These are phyloP conservation scores for Sporothrix brunneoviolacea DNA, from an alignment of 2,329 filamentous ascomycete species.

Conservation along the genomic window DNA sequence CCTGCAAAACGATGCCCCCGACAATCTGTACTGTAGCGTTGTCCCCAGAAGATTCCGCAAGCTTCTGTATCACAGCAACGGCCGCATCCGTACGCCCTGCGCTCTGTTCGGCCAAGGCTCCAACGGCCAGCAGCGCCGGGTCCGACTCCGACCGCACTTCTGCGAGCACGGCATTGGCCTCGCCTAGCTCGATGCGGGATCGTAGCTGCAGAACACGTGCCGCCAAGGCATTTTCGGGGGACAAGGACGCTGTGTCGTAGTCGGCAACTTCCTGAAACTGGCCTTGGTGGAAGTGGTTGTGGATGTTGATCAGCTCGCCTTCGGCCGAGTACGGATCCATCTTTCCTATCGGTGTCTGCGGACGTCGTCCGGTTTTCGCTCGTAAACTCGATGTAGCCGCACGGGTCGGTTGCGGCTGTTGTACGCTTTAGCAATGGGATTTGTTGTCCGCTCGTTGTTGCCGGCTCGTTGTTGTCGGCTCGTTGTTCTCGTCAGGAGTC, in stretches of 20 bases:
- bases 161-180: conserved; percentile 65
- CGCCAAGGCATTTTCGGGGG: conserved; percentile 67
- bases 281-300: conserved; percentile 67
- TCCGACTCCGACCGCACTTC: conserved; percentile 57
- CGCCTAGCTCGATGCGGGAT: conserved; percentile 74
- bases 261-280: conserved; percentile 83
- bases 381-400: no score
- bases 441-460: neutral
- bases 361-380: no score
- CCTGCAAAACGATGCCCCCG: conserved; percentile 74
- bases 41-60: conserved; percentile 61
- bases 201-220: conserved; percentile 74
- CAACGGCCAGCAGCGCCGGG: conserved; percentile 70
- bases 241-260: conserved; percentile 76
- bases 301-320: conserved; percentile 65
- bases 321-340: conserved; percentile 68
- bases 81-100: conserved; percentile 57
- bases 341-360: no score
- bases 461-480: neutral
- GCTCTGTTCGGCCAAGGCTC: conserved; percentile 63
- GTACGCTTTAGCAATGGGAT: no score
- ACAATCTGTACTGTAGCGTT: conserved; percentile 77
- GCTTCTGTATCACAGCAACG: conserved; percentile 55
- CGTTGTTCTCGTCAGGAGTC: neutral
- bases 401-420: neutral